Evolutionary conservation across 257 asterid species (phyloP).

Genomic region (Solanum medicagineum): DNA sequence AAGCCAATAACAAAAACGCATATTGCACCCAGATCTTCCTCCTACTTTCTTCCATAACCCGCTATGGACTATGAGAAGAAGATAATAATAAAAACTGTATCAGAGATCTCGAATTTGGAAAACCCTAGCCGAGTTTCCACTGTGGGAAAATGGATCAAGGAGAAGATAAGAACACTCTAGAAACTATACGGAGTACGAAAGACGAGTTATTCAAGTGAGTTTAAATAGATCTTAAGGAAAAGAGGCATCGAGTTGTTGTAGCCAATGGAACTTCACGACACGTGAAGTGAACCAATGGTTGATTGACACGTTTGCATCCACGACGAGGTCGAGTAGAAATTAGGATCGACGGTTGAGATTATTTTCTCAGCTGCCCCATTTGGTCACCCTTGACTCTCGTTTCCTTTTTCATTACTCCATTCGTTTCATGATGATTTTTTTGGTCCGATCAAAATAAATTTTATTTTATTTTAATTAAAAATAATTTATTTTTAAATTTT

Average conservation of each 20-base stretch:
- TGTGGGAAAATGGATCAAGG: slow-evolving; percentile 12
- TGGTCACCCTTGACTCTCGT: background rate
- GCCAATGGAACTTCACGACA: slow-evolving; percentile 43
- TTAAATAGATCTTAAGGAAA: slow-evolving; percentile 28
- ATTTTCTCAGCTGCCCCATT: background rate
- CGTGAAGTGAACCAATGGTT: slow-evolving; percentile 6
- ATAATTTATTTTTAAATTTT: too few relatives aligned
- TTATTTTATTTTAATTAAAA: too few relatives aligned
- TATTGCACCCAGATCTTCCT: slow-evolving; percentile 34
- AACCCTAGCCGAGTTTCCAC: background rate
- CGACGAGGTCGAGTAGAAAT: background rate
- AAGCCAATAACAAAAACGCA: slow-evolving; percentile 33
- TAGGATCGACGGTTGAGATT: slow-evolving; percentile 8
- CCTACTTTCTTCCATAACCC: background rate
- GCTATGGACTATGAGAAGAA: background rate
- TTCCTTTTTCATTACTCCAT: too few relatives aligned
- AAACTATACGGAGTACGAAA: background rate
- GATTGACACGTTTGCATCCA: background rate
- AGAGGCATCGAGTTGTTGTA: slow-evolving; percentile 25
- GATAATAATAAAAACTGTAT: background rate
- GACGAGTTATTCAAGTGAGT: background rate
- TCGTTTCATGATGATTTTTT: too few relatives aligned
- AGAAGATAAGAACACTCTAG: background rate
- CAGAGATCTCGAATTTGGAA: background rate
- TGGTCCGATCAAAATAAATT: too few relatives aligned